phyloP scores from a whole-genome alignment of 306 rosid species.

The Arachis hypogaea region DNA sequence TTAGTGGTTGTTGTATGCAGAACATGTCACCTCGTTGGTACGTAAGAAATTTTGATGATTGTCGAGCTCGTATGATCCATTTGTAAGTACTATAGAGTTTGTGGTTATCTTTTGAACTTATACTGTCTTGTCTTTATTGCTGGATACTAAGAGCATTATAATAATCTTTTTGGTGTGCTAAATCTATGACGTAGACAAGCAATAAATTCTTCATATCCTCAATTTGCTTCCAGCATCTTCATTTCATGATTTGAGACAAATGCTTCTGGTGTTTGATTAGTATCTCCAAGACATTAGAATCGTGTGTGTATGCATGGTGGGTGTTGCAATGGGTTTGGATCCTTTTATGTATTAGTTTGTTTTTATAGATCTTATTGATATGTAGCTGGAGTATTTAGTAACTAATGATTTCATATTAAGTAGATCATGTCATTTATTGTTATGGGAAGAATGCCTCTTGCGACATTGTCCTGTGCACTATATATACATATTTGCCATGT shows the following conservation, averaged over 20 bases:
- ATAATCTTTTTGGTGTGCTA: slow-evolving; percentile 7
- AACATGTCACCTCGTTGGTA: slow-evolving; percentile 90
- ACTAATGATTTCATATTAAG: slow-evolving; percentile 10
- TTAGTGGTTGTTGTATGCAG: slow-evolving; percentile 51
- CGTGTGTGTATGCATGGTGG: neutral
- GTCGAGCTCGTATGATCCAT: slow-evolving; percentile 68
- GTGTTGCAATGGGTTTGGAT: slow-evolving; percentile 11
- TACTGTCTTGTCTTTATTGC: neutral
- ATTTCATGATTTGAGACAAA: slow-evolving; percentile 2
- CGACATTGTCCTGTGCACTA: slow-evolving; percentile 5
- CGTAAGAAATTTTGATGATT: slow-evolving; percentile 67
- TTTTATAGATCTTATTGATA: neutral
- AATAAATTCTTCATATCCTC: slow-evolving; percentile 20
- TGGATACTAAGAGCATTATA: neutral
- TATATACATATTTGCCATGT: slow-evolving; percentile 21
- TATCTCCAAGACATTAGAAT: neutral
- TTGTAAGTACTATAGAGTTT: slow-evolving; percentile 62
- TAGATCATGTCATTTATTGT: neutral
- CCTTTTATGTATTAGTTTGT: neutral
- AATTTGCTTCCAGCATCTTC: slow-evolving; percentile 4
- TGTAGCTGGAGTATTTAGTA: slow-evolving; percentile 9
- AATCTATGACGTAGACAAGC: slow-evolving; percentile 18
- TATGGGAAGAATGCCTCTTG: slow-evolving; percentile 19
- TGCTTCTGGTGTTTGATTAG: slow-evolving; percentile 21
- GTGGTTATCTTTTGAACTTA: slow-evolving; percentile 22